These are phyloP conservation scores for Blastomyces parvus DNA, from an alignment of 2,329 filamentous ascomycete genomes.

Conservation along the genomic window DNA sequence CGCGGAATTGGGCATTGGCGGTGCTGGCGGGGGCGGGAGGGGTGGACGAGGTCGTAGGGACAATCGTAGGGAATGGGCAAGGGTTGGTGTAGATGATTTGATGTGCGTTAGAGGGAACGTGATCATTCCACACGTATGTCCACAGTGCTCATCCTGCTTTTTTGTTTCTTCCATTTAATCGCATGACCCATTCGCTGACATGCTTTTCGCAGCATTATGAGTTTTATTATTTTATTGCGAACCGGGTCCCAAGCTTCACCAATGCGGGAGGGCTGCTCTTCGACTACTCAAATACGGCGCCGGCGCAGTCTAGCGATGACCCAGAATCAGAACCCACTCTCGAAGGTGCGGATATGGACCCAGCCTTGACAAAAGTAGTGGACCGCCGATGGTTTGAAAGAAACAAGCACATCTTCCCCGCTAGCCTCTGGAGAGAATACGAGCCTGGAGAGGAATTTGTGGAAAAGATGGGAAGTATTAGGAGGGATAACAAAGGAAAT, in stretches of 20 bases:
- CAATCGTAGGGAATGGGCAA: slow-evolving; percentile 73
- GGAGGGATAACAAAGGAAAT: slow-evolving; percentile 81
- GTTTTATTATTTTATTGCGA: slow-evolving; percentile 93
- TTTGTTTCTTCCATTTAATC: not conserved
- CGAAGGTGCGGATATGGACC: slow-evolving; percentile 71
- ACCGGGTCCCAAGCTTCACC: slow-evolving; percentile 52
- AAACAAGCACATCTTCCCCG: slow-evolving; percentile 97
- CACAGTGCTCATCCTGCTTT: not conserved
- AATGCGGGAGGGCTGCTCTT: slow-evolving; percentile 73
- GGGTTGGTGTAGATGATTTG: slow-evolving; percentile 88
- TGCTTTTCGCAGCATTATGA: slow-evolving; percentile 67
- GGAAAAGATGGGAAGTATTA: slow-evolving; percentile 55
- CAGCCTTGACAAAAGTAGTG: slow-evolving; percentile 80
- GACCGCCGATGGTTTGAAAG: slow-evolving; percentile 94
- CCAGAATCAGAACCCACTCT: slow-evolving; percentile 45
- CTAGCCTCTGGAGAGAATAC: slow-evolving; percentile 91
- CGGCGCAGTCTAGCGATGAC: slow-evolving; percentile 27
- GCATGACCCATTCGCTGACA: slow-evolving; percentile 10
- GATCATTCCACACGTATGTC: slow-evolving; percentile 84
- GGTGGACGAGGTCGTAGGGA: slow-evolving; percentile 41
- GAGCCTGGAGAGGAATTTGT: slow-evolving; percentile 73
- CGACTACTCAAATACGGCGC: slow-evolving; percentile 52
- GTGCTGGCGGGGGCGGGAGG: slow-evolving; percentile 39
- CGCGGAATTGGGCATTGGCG: slow-evolving; percentile 67
- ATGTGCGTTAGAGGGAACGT: slow-evolving; percentile 85